A percentile compares a stretch with the other conserved stretches of the same genome.
Conservation (phyloP, 177 flowering plant genomes). For the Vitis hybrid region DNA sequence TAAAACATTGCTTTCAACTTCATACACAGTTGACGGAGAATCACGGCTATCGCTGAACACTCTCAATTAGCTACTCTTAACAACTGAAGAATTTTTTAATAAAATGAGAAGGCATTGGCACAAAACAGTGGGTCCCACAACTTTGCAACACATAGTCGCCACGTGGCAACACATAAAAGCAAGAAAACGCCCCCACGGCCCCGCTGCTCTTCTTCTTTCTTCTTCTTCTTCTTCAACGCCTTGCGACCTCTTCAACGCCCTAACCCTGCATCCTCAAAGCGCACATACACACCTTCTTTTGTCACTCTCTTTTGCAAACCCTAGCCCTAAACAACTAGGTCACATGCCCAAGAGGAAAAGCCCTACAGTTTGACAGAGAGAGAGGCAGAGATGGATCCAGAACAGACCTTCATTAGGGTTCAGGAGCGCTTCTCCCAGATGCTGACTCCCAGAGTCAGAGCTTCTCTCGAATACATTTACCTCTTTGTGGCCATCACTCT, state of each 20-base stretch:
- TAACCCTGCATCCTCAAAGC: neutral
- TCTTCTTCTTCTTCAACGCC: neutral
- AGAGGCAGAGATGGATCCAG: constrained; percentile 76
- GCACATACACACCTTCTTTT: neutral
- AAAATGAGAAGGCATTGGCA: too few relatives aligned
- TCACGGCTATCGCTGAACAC: too few relatives aligned
- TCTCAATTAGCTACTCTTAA: neutral
- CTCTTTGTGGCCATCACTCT: constrained; percentile 60
- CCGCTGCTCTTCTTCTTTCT: neutral
- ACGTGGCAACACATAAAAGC: too few relatives aligned
- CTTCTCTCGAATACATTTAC: constrained; percentile 62
- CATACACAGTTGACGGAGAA: too few relatives aligned
- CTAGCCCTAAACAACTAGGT: too few relatives aligned
- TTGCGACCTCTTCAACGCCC: neutral
- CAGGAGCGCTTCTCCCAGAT: constrained; percentile 89
- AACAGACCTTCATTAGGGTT: constrained; percentile 90
- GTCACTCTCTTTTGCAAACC: neutral
- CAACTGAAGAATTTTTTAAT: neutral
- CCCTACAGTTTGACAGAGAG: neutral
- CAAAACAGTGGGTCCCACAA: too few relatives aligned
- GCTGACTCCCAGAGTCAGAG: constrained; percentile 68
- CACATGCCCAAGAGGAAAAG: neutral
- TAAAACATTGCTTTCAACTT: too few relatives aligned
- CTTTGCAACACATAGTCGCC: too few relatives aligned
- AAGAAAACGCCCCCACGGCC: neutral